phyloP scores from a whole-genome alignment of 2,329 filamentous ascomycete species.

The Gnomoniopsis sp. region DNA sequence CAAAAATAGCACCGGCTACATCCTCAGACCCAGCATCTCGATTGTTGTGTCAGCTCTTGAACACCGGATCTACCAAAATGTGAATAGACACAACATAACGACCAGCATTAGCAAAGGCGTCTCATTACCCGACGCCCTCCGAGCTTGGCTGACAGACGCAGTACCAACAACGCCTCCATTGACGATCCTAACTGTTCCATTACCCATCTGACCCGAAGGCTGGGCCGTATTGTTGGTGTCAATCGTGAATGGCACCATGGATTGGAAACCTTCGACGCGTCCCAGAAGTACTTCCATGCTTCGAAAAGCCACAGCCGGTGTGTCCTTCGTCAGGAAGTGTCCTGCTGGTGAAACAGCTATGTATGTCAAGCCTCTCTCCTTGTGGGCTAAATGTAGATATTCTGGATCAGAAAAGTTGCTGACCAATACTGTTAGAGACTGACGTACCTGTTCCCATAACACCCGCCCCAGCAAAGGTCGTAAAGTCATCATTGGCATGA shows the following conservation, averaged over 20 bases:
- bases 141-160: no score
- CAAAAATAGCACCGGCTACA: no score
- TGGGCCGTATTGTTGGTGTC: conserved; percentile 8
- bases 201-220: background rate
- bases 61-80: no score
- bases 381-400: background rate
- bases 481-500: conserved; percentile 41
- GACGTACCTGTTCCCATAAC: background rate
- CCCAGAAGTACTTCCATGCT: conserved; percentile 12
- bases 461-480: conserved; percentile 22
- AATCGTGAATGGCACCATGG: conserved; percentile 7
- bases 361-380: conserved; percentile 19
- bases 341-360: conserved; percentile 8
- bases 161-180: background rate
- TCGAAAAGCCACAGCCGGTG: conserved; percentile 8
- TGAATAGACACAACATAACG: no score
- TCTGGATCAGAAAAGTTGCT: no score
- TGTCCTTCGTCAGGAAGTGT: conserved; percentile 9
- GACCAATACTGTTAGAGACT: no score
- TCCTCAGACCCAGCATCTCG: no score
- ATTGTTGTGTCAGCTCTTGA: no score
- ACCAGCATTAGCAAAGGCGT: no score
- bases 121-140: no score
- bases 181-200: background rate
- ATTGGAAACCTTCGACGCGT: conserved; percentile 11